Percentiles rank a stretch among this genome's conserved stretches.
phyloP scores from a whole-genome alignment of 2,329 filamentous ascomycete genomes.

The Neocucurbitaria cava region DNA sequence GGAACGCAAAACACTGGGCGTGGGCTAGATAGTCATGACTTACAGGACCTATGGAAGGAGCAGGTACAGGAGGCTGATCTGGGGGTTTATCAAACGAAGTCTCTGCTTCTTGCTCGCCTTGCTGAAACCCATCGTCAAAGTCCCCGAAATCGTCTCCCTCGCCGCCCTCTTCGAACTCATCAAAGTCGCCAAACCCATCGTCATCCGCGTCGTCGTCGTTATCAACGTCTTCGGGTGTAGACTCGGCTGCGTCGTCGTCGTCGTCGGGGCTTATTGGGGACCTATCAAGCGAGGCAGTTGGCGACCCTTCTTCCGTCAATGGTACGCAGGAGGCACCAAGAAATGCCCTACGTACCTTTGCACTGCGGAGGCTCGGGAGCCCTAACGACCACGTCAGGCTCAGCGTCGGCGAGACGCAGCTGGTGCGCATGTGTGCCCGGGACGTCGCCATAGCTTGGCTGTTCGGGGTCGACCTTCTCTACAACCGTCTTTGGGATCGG shows the following conservation, averaged over 20 bases:
- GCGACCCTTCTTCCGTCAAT: conserved; percentile 69
- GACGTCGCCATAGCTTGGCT: conserved; percentile 66
- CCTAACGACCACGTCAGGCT: conserved; percentile 64
- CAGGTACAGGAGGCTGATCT: conserved; percentile 48
- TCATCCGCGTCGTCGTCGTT: conserved; percentile 54
- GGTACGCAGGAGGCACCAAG: conserved; percentile 56
- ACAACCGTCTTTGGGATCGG: conserved; percentile 66
- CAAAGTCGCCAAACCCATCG: conserved; percentile 62
- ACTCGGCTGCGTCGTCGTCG: conserved; percentile 21
- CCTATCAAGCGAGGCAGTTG: conserved; percentile 60
- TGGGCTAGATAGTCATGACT: conserved; percentile 50
- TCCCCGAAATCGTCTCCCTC: conserved; percentile 58
- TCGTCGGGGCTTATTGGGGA: conserved; percentile 54
- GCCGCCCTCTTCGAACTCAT: conserved; percentile 65
- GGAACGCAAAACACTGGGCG: conserved; percentile 44
- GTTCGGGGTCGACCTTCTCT: conserved; percentile 65
- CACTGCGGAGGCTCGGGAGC: conserved; percentile 52
- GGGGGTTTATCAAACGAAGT: conserved; percentile 49
- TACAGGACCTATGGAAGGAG: conserved; percentile 56
- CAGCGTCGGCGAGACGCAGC: conserved; percentile 63
- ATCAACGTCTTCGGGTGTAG: conserved; percentile 16
- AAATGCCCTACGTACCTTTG: conserved; percentile 63
- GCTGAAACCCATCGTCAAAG: conserved; percentile 57
- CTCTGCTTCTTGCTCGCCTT: conserved; percentile 48
- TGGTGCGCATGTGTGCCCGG: conserved; percentile 67